These are phyloP conservation scores for Solanum bulbocastanum DNA, from an alignment of 257 asterid species.

Conservation along the genomic window DNA sequence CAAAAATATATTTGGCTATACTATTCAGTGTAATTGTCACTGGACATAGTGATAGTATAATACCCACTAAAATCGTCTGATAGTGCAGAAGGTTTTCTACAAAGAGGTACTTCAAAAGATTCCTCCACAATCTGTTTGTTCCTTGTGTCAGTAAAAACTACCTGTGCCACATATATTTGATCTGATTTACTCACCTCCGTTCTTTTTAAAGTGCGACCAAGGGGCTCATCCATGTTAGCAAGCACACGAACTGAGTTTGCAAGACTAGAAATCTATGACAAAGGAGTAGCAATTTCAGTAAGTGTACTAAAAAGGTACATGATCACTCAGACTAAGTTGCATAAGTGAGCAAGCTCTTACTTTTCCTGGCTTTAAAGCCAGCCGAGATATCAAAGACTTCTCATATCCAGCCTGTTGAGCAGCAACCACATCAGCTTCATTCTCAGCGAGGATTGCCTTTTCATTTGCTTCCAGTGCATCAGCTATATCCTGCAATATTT, in stretches of 20 bases:
- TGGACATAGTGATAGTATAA: not conserved
- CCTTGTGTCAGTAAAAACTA: not conserved
- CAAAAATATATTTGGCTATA: not conserved
- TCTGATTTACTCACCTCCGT: constrained; percentile 46
- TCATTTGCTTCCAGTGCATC: constrained; percentile 54
- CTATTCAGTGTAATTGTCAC: not conserved
- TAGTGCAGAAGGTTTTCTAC: not conserved
- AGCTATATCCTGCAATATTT: constrained; percentile 54
- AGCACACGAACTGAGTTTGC: constrained; percentile 61
- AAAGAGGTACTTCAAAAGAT: not conserved
- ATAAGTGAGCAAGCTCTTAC: constrained; percentile 12
- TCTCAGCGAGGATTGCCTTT: constrained; percentile 31
- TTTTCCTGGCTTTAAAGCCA: constrained; percentile 50
- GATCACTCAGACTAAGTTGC: not conserved
- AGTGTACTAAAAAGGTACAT: not conserved
- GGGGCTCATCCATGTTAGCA: constrained; percentile 80
- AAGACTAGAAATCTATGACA: constrained; percentile 33
- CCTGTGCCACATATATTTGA: not conserved
- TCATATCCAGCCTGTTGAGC: constrained; percentile 63
- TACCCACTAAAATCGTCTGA: not conserved
- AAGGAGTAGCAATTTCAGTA: not conserved
- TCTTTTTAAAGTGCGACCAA: constrained; percentile 55
- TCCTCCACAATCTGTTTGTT: not conserved
- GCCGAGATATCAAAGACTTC: constrained; percentile 55
- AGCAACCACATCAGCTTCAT: constrained; percentile 57